Base-by-base conservation (phyloP, 352 stramenopile genomes). In the Pythium plurisporium region DNA sequence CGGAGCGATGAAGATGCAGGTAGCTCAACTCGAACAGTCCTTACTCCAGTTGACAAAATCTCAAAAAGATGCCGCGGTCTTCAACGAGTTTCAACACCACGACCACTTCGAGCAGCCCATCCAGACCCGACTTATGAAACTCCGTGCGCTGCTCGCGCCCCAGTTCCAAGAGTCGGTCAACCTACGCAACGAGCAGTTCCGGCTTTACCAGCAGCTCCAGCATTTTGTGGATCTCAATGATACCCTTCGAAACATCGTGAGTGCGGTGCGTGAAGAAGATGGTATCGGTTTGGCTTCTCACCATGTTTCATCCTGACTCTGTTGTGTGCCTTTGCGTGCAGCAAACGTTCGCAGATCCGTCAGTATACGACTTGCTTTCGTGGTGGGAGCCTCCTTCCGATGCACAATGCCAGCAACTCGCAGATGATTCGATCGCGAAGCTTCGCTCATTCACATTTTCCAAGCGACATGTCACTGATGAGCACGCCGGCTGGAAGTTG, bases 361-460 rank as follows among this genome's bases (percentile, higher is more conserved):
- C 44, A 7, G 45, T 62, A 23, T 62, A 62, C 55, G 44, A 62
- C 23, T 33, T 62, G 36, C 37, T 62, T 2, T 47, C 55, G 34
- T 50, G 55, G 55, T 62, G 55, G 55, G 50, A 31, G 15, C 55
- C 55, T 2, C 55, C 55, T 5, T 49, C 55, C 11, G 55, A 62
- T 22, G 55, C 44, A 25, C 17, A 50, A 8, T 62, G 55, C 20
- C 27, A 49, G 5, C 34, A 46, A 26, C 34, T 62, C 3, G 55
- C 55, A 0, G 14, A 48, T 2, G 55, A 62, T 15, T 55, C 55
- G 3, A 55, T 62, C 6, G 19, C 20, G 19, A 55, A 54, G 20
- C 36, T 62, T 29, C 44, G 23, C 22, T 27, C 25, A 15, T 62
- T 55, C 29, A 40, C 27, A 20, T 55, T 62, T 36, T 55, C 55